Base-by-base conservation (phyloP, 1,284 basidiomycete species). In the Fistulinella cinereoalba region DNA sequence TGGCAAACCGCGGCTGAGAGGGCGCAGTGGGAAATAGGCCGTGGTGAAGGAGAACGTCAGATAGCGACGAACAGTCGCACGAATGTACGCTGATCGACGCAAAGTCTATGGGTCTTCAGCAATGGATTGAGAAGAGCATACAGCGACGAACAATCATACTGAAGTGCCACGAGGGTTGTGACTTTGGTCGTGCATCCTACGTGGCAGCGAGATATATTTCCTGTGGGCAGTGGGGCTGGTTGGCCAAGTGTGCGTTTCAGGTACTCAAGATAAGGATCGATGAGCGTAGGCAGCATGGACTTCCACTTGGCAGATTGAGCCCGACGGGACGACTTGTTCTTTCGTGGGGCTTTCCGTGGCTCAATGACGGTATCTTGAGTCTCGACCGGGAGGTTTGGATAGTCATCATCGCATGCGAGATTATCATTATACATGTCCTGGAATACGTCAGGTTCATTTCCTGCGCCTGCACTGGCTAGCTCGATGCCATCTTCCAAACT, bases 1-100 rank as follows among this genome's bases (percentile, higher is more conserved):
- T 28, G 1, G 49, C 49, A 41, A 51, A 41, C 3, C 18, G 34
- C 11, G 49, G 46, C 15, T 51, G 49, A 8, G 42, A 44, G 1
- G 46, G 41, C 1, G 33, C 22, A 0, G 29, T 41, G 21, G 42
- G 46, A 6, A 51, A 51, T 1, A 51, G 22, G 9, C 49, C 36
- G 4, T 39, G 32, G 8, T 51, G 43, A 10, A 31, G 10, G 11
- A 31, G n/a, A 2, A 44, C 46, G 4, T 44, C 46, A n/a, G 42
- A 4, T 5, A 19, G 16, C 2, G 34, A 18, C 1, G 37, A 29
- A 25, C 49, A 50, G 10, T 41, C 6, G 32, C 49, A 50, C 2
- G 39, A 9, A 9, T 34, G 4, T 3, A 48, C 15, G 2, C 40
- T 22, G 7, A 7, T 9, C 2, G 37, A 29, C 4, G 11, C 18